Evolutionary conservation across 768 basidiomycete species (phyloP).

Genomic region (Cyclocybe aegerita): DNA sequence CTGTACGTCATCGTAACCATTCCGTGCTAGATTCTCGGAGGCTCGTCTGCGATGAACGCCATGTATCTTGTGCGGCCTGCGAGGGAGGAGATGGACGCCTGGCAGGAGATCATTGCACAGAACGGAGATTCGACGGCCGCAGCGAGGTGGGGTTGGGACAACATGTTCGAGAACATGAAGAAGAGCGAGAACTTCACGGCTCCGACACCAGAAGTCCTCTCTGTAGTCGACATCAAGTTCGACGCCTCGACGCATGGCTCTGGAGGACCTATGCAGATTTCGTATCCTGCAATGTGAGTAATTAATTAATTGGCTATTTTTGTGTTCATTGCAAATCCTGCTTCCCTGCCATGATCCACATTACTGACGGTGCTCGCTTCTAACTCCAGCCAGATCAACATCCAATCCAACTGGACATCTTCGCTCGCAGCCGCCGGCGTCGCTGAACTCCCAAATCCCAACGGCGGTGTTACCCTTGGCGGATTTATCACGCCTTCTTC

Average conservation of each 20-base stretch:
- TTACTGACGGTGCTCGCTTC: too few species aligned
- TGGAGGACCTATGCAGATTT: slow-evolving; percentile 40
- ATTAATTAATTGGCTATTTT: background rate
- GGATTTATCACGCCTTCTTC: slow-evolving; percentile 54
- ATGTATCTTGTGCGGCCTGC: slow-evolving; percentile 57
- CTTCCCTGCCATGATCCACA: background rate
- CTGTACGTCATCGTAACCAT: background rate
- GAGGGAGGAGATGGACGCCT: slow-evolving; percentile 44
- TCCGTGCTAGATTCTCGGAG: slow-evolving; percentile 43
- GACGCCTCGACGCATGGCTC: slow-evolving; percentile 46
- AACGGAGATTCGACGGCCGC: slow-evolving; percentile 20
- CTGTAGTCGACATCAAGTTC: slow-evolving; percentile 40
- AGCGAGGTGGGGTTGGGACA: slow-evolving; percentile 44
- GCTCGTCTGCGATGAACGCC: slow-evolving; percentile 62
- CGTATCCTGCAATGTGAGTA: slow-evolving; percentile 49
- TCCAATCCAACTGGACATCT: slow-evolving; percentile 56
- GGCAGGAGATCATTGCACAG: slow-evolving; percentile 36
- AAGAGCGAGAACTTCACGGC: slow-evolving; percentile 56
- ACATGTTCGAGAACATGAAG: slow-evolving; percentile 43
- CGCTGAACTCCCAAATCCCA: slow-evolving; percentile 35
- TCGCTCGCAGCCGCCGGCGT: slow-evolving; percentile 48
- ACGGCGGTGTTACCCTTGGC: slow-evolving; percentile 49
- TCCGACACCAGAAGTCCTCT: slow-evolving; percentile 37
- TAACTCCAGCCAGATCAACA: slow-evolving; percentile 39
- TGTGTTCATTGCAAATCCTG: background rate